Percentiles rank a stretch among this genome's conserved stretches.
phyloP scores from a whole-genome alignment of 1,284 basidiomycete species.

The Coniferiporia weirii region DNA sequence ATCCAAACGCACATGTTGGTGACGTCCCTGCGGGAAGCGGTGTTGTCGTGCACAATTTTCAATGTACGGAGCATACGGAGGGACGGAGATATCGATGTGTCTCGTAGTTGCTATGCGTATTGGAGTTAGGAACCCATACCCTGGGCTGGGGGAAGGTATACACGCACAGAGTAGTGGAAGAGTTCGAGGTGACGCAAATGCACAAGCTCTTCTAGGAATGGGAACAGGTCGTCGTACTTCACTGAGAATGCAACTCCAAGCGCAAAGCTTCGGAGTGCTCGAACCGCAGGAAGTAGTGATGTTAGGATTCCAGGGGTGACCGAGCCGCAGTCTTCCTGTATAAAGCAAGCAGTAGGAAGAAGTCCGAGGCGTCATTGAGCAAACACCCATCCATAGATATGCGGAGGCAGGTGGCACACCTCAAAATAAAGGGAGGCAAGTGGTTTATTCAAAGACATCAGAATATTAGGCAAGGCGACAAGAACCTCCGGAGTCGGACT shows the following conservation, averaged over 20 bases:
- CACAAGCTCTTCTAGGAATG: constrained; percentile 3
- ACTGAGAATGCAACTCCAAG: constrained; percentile 9
- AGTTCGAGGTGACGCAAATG: constrained; percentile 4
- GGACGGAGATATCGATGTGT: background rate
- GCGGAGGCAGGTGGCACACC: background rate
- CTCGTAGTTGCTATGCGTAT: background rate
- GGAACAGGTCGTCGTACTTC: constrained; percentile 13
- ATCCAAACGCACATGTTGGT: constrained; percentile 12
- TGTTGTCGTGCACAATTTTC: constrained; percentile 4
- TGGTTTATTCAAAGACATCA: background rate
- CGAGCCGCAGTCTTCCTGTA: constrained; percentile 11
- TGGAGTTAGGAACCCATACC: background rate
- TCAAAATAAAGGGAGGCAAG: background rate
- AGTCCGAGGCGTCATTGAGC: background rate
- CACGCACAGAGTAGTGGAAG: constrained; percentile 11
- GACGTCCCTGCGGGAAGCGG: background rate
- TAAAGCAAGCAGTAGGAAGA: background rate
- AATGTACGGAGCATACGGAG: background rate
- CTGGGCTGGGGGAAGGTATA: no score
- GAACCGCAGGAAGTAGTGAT: constrained; percentile 1
- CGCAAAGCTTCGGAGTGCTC: constrained; percentile 1
- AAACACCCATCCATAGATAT: background rate
- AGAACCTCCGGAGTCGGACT: background rate
- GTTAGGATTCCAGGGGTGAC: constrained; percentile 11
- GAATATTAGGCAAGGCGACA: background rate